Evolutionary conservation across 441 rosid species (phyloP), one percentile per base, ranked within the genome.

Genomic region (Rhodomyrtus psidioides): DNA sequence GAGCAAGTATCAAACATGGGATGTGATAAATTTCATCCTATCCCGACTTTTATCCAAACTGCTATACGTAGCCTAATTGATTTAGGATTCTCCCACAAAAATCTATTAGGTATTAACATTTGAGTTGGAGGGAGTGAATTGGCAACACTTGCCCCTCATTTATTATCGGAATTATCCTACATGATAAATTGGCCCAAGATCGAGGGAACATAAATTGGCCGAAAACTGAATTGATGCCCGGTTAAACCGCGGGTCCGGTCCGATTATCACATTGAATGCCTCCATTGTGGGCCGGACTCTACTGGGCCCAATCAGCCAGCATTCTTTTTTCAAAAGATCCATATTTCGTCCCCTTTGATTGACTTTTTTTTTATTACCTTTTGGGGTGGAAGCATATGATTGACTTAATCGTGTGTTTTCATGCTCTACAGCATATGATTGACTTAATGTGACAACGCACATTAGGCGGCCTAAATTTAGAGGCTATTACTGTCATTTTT

Each of bases 1-100:
- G 0, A 0, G 6, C 5, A 53, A 6, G 17, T 53, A 53, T 6
- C 6, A 14, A 53, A 14, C 19, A 53, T 2, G 1, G 1, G 6
- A 53, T 14, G 6, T 16, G 54, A 53, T 53, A 53, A 14, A 53
- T 53, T 53, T 14, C 3, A 53, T 53, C 54, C 2, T 1, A 53
- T 53, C 6, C 2, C 5, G 2, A 15, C 6, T 53, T 53, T 15
- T 53, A 53, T 53, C 19, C 2, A 5, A 19, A 53, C 19, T 53
- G 14, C 12, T 12, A 53, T 14, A 53, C 2, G 6, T 53, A 53
- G 21, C 70, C 46, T 19, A 34, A 21, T 34, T 65, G 39, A 34
- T 34, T 4, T 3, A 8, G 46, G 14, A 19, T 65, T 34, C 46
- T 34, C 76, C 46, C 6, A 7, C 42, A 30, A 28, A 60, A 28